Evolutionary conservation across 2,329 filamentous ascomycete species (phyloP).

Genomic region (Raffaelea arxii): DNA sequence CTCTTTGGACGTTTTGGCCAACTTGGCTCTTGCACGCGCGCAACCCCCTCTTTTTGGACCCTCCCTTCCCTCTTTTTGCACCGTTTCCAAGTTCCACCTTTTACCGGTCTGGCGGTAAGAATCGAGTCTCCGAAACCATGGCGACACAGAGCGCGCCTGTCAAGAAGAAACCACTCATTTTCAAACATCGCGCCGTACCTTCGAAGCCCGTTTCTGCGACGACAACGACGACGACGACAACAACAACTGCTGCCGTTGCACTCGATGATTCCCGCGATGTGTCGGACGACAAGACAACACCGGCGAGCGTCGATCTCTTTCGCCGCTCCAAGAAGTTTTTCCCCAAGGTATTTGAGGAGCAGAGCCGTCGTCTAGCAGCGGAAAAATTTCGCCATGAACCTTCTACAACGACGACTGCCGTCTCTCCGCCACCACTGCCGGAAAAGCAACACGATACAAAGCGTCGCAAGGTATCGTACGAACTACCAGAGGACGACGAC

Average conservation of each 20-base stretch:
- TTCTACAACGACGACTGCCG: background rate
- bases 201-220: background rate
- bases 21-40: too few relatives aligned
- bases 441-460: conserved; percentile 5
- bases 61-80: background rate
- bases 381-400: conserved; percentile 25
- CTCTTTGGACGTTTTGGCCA: too few relatives aligned
- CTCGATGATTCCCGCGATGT: background rate
- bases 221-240: conserved; percentile 4
- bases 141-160: background rate
- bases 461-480: conserved; percentile 11
- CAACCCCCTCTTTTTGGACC: background rate
- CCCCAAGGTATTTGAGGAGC: conserved; percentile 18
- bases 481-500: background rate
- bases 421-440: background rate
- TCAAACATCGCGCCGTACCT: conserved; percentile 10
- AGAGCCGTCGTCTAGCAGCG: conserved; percentile 5
- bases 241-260: background rate
- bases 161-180: conserved; percentile 11
- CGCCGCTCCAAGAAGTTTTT: conserved; percentile 40
- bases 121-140: too few relatives aligned
- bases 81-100: background rate
- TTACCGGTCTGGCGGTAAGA: too few relatives aligned
- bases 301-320: conserved; percentile 35
- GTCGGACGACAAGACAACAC: too few relatives aligned